These are phyloP conservation scores for Camellia oleifera DNA, from an alignment of 179 eudicot genomes.

Conservation along the genomic window DNA sequence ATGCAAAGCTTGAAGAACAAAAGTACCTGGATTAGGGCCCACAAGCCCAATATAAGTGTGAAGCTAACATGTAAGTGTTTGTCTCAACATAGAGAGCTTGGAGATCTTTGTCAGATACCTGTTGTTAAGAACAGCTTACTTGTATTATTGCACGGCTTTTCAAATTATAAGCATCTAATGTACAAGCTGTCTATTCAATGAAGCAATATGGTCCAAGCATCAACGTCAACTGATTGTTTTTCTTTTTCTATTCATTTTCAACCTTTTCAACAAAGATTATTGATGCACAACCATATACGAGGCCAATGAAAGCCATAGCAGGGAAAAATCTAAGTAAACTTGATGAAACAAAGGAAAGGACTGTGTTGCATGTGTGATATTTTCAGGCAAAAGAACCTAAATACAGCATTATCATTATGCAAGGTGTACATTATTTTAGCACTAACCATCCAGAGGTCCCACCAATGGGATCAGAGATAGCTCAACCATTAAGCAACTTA, in stretches of 20 bases:
- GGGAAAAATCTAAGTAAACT: no score
- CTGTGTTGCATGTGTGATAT: no score
- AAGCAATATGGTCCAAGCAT: neutral
- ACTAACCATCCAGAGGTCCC: neutral
- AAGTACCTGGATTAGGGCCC: slow-evolving; percentile 93
- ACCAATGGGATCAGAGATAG: neutral
- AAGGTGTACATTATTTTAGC: neutral
- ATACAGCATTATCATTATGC: neutral
- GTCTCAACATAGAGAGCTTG: slow-evolving; percentile 81
- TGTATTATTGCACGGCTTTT: slow-evolving; percentile 4
- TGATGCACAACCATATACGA: no score
- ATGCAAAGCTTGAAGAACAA: slow-evolving; percentile 1
- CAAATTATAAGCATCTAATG: neutral
- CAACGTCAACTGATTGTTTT: no score
- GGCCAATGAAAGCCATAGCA: no score
- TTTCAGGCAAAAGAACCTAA: neutral
- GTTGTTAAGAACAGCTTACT: slow-evolving; percentile 12
- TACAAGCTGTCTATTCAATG: neutral
- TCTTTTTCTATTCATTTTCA: no score
- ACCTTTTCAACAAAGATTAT: neutral
- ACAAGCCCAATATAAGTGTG: slow-evolving; percentile 95
- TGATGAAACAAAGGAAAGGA: no score
- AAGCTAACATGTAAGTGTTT: slow-evolving; percentile 70
- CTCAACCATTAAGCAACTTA: no score
- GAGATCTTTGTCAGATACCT: slow-evolving; percentile 69